Conservation (phyloP, 495 filamentous ascomycete genomes). For the Podospora tetraspora region DNA sequence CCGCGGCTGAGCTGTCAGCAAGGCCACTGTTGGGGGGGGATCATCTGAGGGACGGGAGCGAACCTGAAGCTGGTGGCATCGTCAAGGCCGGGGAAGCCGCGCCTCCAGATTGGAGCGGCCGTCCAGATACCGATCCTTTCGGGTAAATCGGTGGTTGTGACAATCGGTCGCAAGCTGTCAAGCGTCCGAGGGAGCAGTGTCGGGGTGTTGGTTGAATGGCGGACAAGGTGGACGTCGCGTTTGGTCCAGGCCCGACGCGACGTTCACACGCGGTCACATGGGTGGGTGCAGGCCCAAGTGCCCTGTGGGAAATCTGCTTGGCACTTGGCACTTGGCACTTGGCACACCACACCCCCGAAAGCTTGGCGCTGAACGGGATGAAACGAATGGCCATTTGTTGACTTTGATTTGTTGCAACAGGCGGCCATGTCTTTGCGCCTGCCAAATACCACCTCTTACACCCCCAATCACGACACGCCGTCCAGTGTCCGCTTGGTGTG, state of each 20-base stretch:
- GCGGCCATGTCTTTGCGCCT: not conserved
- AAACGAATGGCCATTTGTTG: not conserved
- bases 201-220: not conserved
- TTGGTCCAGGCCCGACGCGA: conserved; percentile 15
- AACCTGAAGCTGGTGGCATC: conserved; percentile 27
- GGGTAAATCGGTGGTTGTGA: not conserved
- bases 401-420: not conserved
- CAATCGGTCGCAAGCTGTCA: not conserved
- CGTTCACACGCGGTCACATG: conserved; percentile 26
- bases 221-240: not conserved
- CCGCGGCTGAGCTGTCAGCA: conserved; percentile 50
- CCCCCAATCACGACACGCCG: not conserved
- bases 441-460: not conserved
- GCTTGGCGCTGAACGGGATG: not conserved
- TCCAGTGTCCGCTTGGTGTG: not conserved
- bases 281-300: not conserved
- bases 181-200: not conserved
- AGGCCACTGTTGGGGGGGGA: not conserved
- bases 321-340: not conserved
- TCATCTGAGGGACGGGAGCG: not conserved
- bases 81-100: not conserved
- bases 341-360: not conserved
- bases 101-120: not conserved
- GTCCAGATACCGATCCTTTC: not conserved
- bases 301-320: not conserved